Conservation (phyloP, 768 basidiomycete genomes). For the Leccinum uliginosum region DNA sequence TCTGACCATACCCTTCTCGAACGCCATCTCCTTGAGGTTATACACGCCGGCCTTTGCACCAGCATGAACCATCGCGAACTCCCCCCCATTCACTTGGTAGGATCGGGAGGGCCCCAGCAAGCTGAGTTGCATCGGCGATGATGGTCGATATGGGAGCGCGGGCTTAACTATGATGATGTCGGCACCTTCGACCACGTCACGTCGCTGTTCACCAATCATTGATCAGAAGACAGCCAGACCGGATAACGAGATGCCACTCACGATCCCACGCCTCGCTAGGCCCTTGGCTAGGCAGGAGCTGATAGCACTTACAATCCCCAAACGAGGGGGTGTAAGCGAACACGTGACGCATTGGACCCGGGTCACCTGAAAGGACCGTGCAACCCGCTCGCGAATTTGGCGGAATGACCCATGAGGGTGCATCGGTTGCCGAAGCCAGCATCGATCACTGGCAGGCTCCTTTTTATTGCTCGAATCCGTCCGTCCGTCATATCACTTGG, state of each 20-base stretch:
- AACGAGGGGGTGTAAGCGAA: slow-evolving; percentile 71
- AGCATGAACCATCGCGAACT: slow-evolving; percentile 95
- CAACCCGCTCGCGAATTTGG: slow-evolving; percentile 92
- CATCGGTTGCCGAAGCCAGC: slow-evolving; percentile 82
- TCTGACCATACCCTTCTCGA: slow-evolving; percentile 92
- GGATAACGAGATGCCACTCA: slow-evolving; percentile 37
- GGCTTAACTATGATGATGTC: slow-evolving; percentile 99
- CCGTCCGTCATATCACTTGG: slow-evolving; percentile 99
- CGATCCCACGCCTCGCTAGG: slow-evolving; percentile 88
- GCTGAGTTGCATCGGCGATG: slow-evolving; percentile 78
- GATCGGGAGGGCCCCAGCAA: slow-evolving; percentile 85
- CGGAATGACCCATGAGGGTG: slow-evolving; percentile 94
- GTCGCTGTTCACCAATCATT: slow-evolving; percentile 48
- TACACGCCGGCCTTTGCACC: slow-evolving; percentile 95
- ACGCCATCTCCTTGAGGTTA: slow-evolving; percentile 86
- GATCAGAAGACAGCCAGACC: not conserved
- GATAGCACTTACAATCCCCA: slow-evolving; percentile 96
- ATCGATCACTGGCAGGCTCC: slow-evolving; percentile 60
- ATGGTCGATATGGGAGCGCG: slow-evolving; percentile 90
- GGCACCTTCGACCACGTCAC: slow-evolving; percentile 90
- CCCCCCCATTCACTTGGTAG: slow-evolving; percentile 96
- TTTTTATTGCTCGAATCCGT: slow-evolving; percentile 85
- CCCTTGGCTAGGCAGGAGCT: slow-evolving; percentile 90
- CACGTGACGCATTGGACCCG: not conserved
- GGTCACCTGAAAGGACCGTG: slow-evolving; percentile 92